Base-by-base conservation (phyloP, 2,329 filamentous ascomycete species). In the Trichophyton verrucosum region DNA sequence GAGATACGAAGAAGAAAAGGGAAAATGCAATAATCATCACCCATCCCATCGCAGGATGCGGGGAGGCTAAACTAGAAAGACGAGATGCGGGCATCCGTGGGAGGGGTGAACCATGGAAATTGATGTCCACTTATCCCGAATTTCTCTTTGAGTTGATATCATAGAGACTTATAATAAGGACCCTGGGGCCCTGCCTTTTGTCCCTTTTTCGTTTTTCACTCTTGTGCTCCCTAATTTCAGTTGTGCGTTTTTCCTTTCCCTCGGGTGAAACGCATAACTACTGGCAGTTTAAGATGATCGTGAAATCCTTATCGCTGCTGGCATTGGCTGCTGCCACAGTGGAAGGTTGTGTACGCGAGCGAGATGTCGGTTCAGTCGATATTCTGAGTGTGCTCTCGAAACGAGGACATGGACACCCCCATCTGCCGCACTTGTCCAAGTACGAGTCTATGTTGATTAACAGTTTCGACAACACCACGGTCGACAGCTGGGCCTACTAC, bases 401-500 rank as follows among this genome's bases (percentile, higher is more conserved):
- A 61, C 53, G 67, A 27, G 64, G 64, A n/a, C 42, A 60, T 0
- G 65, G 64, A n/a, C 53, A 60, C 1, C 58, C 58, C 1, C 68
- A 68, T 30, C 66, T 67, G 40, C 68, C 70, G 51, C 51, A 60
- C 13, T 64, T 70, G 56, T 67, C 66, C 13, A 61, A 66, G 20
- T 60, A 70, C 17, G 70, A 72, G 59, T 61, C 66, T 22, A 65
- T 70, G 13, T 56, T 72, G 38, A 30, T 68, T 38, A 67, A 64
- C 38, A 68, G 68, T 15, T 68, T 72, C 59, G 65, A 68, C 47
- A 66, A 62, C 51, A 61, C 64, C 5, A 66, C 66, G 11, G 63
- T 72, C 17, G 67, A 66, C 27, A 64, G 65, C 15, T 72, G 68
- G 69, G 64, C 62, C 8, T 68, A 68, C 38, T 71, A 71, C 59